Evolutionary conservation across 2,329 filamentous ascomycete genomes (phyloP).

Genomic region (Sporothrix inflata): DNA sequence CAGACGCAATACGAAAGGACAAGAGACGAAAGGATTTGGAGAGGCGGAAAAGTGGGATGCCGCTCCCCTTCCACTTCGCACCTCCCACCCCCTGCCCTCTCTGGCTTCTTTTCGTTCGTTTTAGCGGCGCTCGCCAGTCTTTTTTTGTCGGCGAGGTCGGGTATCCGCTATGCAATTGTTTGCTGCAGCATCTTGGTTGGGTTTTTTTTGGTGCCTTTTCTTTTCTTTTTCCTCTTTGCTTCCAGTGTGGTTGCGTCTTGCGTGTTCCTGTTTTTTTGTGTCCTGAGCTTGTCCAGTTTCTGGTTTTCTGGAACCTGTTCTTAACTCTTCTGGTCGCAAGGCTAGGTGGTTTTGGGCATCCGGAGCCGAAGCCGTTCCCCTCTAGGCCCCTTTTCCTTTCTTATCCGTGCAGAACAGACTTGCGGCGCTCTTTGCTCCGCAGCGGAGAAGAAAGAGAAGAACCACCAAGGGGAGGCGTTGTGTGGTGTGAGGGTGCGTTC

Average conservation of each 20-base stretch:
- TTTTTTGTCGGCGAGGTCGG: not conserved
- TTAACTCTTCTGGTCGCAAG: not conserved
- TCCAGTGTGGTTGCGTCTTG: not conserved
- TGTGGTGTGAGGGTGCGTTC: not conserved
- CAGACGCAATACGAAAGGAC: not conserved
- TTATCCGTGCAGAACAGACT: not conserved
- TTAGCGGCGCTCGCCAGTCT: not conserved
- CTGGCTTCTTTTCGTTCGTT: not conserved
- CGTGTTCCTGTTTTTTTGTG: not conserved
- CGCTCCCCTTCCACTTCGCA: not conserved
- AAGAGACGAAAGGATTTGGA: not conserved
- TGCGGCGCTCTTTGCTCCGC: not conserved
- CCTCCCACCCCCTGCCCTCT: not conserved
- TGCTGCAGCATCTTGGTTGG: slow-evolving; percentile 3
- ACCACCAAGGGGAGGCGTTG: not conserved
- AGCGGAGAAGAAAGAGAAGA: not conserved
- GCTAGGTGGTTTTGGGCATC: slow-evolving; percentile 21
- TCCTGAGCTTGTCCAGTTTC: not conserved
- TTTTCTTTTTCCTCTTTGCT: not conserved
- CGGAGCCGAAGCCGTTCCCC: slow-evolving; percentile 22
- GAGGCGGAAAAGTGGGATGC: not conserved
- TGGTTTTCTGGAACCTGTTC: slow-evolving; percentile 10
- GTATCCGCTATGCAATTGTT: not conserved
- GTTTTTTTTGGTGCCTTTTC: not conserved
- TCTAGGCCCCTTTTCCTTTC: not conserved